These are phyloP conservation scores for Fusarium siculi DNA, from an alignment of 2,329 filamentous ascomycete species.

Conservation along the genomic window DNA sequence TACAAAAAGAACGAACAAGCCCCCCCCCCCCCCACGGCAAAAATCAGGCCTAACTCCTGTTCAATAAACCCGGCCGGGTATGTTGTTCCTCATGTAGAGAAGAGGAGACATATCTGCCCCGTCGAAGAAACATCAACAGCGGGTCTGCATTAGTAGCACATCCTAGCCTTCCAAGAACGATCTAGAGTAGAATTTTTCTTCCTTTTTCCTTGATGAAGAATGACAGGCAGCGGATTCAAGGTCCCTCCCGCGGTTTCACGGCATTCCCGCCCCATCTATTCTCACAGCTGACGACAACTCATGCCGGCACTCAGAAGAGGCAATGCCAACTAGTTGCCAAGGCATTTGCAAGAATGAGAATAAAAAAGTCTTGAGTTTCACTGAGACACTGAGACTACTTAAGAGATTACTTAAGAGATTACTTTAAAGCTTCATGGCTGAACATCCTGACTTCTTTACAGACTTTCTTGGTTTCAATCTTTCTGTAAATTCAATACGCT, in stretches of 20 bases:
- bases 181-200: conserved; percentile 17
- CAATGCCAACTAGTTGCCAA: neutral
- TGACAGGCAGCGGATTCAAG: conserved; percentile 1
- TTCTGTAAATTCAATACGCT: conserved; percentile 6
- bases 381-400: neutral
- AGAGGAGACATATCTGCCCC: neutral
- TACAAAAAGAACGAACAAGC: neutral
- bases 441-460: neutral
- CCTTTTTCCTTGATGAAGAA: conserved; percentile 10
- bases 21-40: neutral
- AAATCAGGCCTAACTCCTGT: neutral
- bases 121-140: conserved; percentile 11
- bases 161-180: conserved; percentile 6
- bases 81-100: neutral
- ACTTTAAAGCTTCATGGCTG: neutral
- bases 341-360: neutral
- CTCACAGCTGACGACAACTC: conserved; percentile 34
- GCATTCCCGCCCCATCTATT: conserved; percentile 38
- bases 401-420: neutral
- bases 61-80: conserved; percentile 7
- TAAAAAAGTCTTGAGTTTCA: neutral
- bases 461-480: neutral
- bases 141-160: neutral
- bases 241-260: conserved; percentile 28
- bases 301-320: conserved; percentile 33